Evolutionary conservation across 768 basidiomycete species (phyloP).

Genomic region (Psilocybe cubensis): DNA sequence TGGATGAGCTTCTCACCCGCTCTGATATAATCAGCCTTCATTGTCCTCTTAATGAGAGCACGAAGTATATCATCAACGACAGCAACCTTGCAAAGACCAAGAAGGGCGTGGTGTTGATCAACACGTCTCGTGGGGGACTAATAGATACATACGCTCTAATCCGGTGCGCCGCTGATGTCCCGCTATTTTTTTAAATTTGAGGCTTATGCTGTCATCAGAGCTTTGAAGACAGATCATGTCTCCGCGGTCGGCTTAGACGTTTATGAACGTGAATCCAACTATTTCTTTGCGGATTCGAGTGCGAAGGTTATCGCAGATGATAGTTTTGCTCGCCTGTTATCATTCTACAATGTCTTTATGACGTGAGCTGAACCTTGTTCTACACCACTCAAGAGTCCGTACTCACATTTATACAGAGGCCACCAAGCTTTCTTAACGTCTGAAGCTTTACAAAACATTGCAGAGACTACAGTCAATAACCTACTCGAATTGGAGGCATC

Average conservation of each 20-base stretch:
- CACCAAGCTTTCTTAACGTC: conserved; percentile 47
- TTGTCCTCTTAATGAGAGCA: conserved; percentile 40
- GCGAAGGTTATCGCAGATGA: conserved; percentile 48
- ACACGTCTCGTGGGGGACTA: conserved; percentile 45
- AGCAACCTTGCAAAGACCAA: conserved; percentile 39
- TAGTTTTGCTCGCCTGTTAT: conserved; percentile 44
- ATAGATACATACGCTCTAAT: conserved; percentile 46
- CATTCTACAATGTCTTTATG: conserved; percentile 51
- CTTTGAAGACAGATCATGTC: conserved; percentile 41
- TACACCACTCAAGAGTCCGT: neutral
- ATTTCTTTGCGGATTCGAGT: conserved; percentile 48
- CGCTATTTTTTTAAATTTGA: neutral
- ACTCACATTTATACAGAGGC: conserved; percentile 28
- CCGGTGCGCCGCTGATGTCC: conserved; percentile 28
- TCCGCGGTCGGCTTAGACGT: conserved; percentile 48
- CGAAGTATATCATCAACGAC: conserved; percentile 46
- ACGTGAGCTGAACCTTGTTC: conserved; percentile 27
- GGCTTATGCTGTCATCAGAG: conserved; percentile 20
- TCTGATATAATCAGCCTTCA: conserved; percentile 48
- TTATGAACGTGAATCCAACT: conserved; percentile 42
- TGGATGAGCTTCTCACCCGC: conserved; percentile 36
- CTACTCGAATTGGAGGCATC: conserved; percentile 34
- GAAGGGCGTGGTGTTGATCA: conserved; percentile 43
- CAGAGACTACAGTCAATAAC: conserved; percentile 41
- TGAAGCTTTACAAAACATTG: conserved; percentile 44